phyloP scores from a whole-genome alignment of 495 filamentous ascomycete genomes.

The Mytilinidion resinicola region DNA sequence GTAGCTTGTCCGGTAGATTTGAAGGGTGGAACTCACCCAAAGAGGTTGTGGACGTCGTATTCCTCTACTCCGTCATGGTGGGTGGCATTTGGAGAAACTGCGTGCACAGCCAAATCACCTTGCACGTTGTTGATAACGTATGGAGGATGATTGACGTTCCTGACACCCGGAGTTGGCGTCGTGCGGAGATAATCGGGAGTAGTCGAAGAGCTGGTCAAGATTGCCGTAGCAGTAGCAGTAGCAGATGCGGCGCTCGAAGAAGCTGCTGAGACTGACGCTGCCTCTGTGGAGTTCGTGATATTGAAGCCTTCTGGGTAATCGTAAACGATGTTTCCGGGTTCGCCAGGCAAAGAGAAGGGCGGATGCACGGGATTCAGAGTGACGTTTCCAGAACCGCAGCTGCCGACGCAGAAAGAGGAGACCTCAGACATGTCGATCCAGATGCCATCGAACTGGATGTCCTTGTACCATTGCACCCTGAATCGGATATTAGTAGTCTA shows the following conservation, averaged over 20 bases:
- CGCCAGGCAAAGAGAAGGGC: slow-evolving; percentile 60
- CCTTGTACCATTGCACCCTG: slow-evolving; percentile 25
- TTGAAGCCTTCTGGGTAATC: slow-evolving; percentile 69
- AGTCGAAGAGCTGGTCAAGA: slow-evolving; percentile 34
- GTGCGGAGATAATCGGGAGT: slow-evolving; percentile 50
- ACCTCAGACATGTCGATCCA: slow-evolving; percentile 48
- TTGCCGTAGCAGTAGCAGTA: slow-evolving; percentile 34
- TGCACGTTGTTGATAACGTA: slow-evolving; percentile 79
- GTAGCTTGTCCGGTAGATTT: background rate
- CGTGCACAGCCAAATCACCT: slow-evolving; percentile 66
- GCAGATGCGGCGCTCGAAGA: slow-evolving; percentile 48
- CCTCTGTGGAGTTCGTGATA: slow-evolving; percentile 63
- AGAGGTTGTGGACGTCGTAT: slow-evolving; percentile 79
- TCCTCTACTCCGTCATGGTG: slow-evolving; percentile 64
- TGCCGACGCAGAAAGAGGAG: slow-evolving; percentile 75
- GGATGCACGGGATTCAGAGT: slow-evolving; percentile 66
- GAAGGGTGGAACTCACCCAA: slow-evolving; percentile 14
- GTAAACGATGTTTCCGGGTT: slow-evolving; percentile 51
- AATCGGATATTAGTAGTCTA: background rate
- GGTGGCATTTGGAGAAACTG: slow-evolving; percentile 71
- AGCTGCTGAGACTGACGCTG: slow-evolving; percentile 50
- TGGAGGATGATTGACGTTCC: slow-evolving; percentile 73
- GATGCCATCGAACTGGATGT: slow-evolving; percentile 47
- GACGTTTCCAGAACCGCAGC: slow-evolving; percentile 64
- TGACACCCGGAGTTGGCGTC: slow-evolving; percentile 59